phyloP scores from a whole-genome alignment of 1,284 basidiomycete species.

The Amylostereum chailletii region DNA sequence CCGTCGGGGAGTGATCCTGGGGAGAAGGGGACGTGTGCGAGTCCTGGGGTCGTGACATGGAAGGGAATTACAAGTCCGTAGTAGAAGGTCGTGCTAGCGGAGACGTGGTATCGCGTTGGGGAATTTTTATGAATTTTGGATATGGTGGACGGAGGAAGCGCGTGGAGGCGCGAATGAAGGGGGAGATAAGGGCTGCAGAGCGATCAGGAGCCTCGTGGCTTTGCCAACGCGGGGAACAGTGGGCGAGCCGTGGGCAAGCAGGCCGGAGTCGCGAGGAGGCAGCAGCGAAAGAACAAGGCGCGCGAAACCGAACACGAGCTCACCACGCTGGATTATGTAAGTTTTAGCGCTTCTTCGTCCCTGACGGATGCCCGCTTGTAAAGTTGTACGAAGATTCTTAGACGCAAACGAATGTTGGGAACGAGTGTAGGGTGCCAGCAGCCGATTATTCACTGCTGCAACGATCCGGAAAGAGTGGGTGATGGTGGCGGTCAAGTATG shows the following conservation, averaged over 20 bases:
- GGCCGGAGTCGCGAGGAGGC: neutral
- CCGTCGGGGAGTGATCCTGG: conserved; percentile 19
- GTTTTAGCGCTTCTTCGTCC: neutral
- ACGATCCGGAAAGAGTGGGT: too few species aligned
- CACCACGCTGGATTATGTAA: neutral
- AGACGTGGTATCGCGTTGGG: conserved; percentile 2
- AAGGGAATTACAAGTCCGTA: neutral
- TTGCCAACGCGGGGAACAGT: neutral
- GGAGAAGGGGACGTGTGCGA: conserved; percentile 14
- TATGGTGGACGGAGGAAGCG: neutral
- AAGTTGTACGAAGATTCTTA: neutral
- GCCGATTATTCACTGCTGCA: too few species aligned
- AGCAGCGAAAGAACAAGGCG: neutral
- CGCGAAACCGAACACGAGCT: neutral
- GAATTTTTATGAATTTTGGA: neutral
- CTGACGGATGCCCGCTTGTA: neutral
- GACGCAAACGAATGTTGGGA: neutral
- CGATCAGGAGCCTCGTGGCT: conserved; percentile 7
- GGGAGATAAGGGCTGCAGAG: neutral
- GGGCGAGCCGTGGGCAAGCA: neutral
- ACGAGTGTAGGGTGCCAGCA: neutral
- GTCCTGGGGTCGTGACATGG: conserved; percentile 25
- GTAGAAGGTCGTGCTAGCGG: neutral
- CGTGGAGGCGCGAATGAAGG: neutral
- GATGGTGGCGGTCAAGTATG: too few species aligned